These are phyloP conservation scores for Aspergillus ostianus DNA, from an alignment of 495 filamentous ascomycete genomes.

Conservation along the genomic window DNA sequence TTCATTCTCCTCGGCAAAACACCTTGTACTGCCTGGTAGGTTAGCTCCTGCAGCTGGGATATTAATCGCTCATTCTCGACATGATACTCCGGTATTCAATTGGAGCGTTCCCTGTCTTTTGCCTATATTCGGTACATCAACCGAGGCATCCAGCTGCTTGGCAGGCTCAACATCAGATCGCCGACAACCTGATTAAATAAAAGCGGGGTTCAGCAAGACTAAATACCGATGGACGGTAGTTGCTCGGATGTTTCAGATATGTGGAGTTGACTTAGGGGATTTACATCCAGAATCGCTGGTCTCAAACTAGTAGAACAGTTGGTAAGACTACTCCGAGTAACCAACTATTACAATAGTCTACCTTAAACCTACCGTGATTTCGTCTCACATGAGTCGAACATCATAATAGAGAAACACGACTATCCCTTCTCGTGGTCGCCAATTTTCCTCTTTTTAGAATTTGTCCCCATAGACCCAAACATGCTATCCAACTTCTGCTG, in stretches of 20 bases:
- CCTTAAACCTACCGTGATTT: background rate
- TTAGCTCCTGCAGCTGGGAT: background rate
- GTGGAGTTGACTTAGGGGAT: background rate
- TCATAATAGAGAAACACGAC: background rate
- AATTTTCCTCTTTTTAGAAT: conserved; percentile 17
- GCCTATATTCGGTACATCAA: background rate
- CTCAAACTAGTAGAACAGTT: background rate
- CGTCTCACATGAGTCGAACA: background rate
- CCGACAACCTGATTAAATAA: background rate
- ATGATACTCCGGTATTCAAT: background rate
- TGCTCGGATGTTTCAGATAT: conserved; percentile 8
- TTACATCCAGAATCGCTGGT: background rate
- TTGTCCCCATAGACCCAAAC: conserved; percentile 17
- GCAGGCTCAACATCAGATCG: background rate
- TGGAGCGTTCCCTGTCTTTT: background rate
- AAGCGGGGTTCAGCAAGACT: background rate
- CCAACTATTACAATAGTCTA: background rate
- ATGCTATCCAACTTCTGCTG: conserved; percentile 33
- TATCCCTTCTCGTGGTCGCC: conserved; percentile 1
- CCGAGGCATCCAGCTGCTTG: no score
- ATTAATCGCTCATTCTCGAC: background rate
- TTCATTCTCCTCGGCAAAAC: no score
- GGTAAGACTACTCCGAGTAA: no score
- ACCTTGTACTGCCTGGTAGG: background rate
- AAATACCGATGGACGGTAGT: conserved; percentile 11